Evolutionary conservation across 768 basidiomycete genomes (phyloP).

Genomic region (Termitomyces sp.): DNA sequence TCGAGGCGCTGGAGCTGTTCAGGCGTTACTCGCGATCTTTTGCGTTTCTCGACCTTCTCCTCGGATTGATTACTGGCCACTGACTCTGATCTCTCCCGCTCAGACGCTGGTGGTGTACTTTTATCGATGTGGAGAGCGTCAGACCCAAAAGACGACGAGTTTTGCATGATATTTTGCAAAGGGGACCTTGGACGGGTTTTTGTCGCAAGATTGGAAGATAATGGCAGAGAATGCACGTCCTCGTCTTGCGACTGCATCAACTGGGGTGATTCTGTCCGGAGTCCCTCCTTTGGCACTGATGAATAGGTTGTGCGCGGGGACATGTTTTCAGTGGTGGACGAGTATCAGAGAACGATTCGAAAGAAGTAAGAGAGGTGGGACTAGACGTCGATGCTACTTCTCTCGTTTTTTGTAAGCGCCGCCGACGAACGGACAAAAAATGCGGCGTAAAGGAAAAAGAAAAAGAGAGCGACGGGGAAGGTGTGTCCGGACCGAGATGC

Average conservation of each 20-base stretch:
- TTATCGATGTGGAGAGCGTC: slow-evolving; percentile 23
- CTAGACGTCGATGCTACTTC: neutral
- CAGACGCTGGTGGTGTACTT: slow-evolving; percentile 28
- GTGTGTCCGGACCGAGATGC: slow-evolving; percentile 7
- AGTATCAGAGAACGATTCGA: slow-evolving; percentile 14
- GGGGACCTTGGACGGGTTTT: slow-evolving; percentile 16
- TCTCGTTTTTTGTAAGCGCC: neutral
- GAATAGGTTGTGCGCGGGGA: slow-evolving; percentile 16
- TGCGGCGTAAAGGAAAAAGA: neutral
- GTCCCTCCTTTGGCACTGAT: slow-evolving; percentile 15
- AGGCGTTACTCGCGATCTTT: slow-evolving; percentile 73
- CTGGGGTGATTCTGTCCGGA: slow-evolving; percentile 14
- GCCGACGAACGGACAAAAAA: neutral
- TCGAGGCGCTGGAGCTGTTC: slow-evolving; percentile 78
- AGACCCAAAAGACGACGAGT: slow-evolving; percentile 6
- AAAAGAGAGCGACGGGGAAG: neutral
- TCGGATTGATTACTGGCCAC: slow-evolving; percentile 22
- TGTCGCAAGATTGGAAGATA: slow-evolving; percentile 9
- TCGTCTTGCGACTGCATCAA: slow-evolving; percentile 3
- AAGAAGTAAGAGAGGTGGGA: slow-evolving; percentile 1
- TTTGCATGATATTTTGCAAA: neutral
- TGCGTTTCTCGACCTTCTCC: slow-evolving; percentile 66
- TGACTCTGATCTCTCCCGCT: slow-evolving; percentile 27
- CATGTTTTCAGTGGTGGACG: slow-evolving; percentile 19
- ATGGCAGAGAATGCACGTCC: neutral